Evolutionary conservation across 2,329 filamentous ascomycete species (phyloP).

Genomic region (Bertia moriformis): DNA sequence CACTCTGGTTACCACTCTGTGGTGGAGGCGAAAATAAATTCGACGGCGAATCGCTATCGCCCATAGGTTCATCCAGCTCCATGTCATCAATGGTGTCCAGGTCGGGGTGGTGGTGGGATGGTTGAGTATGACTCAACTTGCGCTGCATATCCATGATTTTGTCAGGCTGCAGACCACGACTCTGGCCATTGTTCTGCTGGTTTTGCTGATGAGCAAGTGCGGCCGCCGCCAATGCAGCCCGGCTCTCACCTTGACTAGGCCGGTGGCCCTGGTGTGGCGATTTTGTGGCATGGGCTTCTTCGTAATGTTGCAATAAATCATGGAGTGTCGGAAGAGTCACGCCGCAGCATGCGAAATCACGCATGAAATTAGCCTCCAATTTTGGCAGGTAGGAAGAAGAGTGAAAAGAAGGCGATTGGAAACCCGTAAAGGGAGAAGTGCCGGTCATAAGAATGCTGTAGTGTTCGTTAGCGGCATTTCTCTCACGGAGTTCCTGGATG

Average conservation of each 20-base stretch:
- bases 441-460: slow-evolving; percentile 82
- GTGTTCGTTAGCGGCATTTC: neutral
- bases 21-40: slow-evolving; percentile 53
- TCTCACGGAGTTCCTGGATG: slow-evolving; percentile 2
- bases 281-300: slow-evolving; percentile 65
- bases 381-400: slow-evolving; percentile 94
- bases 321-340: slow-evolving; percentile 80
- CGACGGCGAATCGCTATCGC: slow-evolving; percentile 45
- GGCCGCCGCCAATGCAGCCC: neutral
- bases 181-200: neutral
- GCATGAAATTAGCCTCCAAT: slow-evolving; percentile 94
- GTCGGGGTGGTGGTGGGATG: slow-evolving; percentile 39
- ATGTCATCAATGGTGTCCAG: slow-evolving; percentile 84
- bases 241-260: neutral
- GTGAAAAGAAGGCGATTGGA: slow-evolving; percentile 88
- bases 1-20: slow-evolving; percentile 43
- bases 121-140: slow-evolving; percentile 9
- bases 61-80: slow-evolving; percentile 83
- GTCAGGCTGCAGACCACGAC: neutral
- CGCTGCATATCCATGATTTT: slow-evolving; percentile 11
- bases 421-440: slow-evolving; percentile 75
- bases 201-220: slow-evolving; percentile 18
- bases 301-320: slow-evolving; percentile 89
- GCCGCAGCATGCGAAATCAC: slow-evolving; percentile 90
- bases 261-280: neutral